These are phyloP conservation scores for Bacidia gigantensis DNA, from an alignment of 495 filamentous ascomycete species.

Conservation along the genomic window DNA sequence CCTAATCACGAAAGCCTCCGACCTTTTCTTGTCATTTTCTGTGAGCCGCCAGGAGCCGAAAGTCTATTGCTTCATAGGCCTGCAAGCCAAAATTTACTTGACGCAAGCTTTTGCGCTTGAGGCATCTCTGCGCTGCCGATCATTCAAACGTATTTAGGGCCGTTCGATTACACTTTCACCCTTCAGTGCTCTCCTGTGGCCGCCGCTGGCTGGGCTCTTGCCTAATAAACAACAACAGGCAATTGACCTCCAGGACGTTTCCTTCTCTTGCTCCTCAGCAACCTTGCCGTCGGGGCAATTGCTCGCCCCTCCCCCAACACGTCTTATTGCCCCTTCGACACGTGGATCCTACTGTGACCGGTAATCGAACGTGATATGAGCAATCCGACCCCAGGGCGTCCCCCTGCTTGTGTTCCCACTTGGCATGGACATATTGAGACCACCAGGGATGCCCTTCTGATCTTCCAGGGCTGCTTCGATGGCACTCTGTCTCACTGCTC, in stretches of 20 bases:
- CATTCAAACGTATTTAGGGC: no score
- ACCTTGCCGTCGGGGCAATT: constrained; percentile 1
- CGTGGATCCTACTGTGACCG: background rate
- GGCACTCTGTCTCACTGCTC: constrained; percentile 58
- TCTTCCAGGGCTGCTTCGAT: constrained; percentile 61
- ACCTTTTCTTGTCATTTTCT: background rate
- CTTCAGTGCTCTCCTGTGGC: no score
- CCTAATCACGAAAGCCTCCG: background rate
- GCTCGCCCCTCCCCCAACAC: background rate
- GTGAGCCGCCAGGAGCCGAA: background rate
- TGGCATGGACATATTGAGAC: constrained; percentile 54
- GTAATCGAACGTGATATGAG: constrained; percentile 11
- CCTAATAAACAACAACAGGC: background rate
- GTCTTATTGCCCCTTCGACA: background rate
- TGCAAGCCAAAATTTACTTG: no score
- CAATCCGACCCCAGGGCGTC: constrained; percentile 9
- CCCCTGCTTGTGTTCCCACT: constrained; percentile 30
- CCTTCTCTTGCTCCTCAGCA: constrained; percentile 2
- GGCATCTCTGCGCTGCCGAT: background rate
- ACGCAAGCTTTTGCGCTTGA: background rate
- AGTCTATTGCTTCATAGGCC: background rate
- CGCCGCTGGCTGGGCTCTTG: no score
- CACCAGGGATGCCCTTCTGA: constrained; percentile 59
- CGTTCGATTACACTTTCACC: no score
- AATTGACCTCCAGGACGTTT: background rate